Evolutionary conservation across 106 monocot genomes (phyloP), one percentile per base, ranked within the genome.

Genomic region (Dendrobium nobile): DNA sequence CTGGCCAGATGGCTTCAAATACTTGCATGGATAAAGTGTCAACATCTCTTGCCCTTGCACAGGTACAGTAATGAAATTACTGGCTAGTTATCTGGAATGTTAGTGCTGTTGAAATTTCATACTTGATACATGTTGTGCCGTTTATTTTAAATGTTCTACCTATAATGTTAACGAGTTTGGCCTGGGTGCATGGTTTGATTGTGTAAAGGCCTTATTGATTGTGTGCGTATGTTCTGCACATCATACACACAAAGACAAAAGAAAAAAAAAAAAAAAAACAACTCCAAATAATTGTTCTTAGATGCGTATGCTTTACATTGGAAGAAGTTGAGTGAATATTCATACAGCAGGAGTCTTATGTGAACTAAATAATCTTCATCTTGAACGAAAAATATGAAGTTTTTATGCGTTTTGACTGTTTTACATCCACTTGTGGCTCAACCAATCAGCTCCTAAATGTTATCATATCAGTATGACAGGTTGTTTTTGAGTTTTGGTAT

Each of bases 11-110:
- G 27, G 90, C 96, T 85, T 96, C 96, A 17, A 92, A 85, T 87
- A 90, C 77, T 45, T 96, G 96, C 80, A 93, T 93, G 82, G 93
- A 96, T 80, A 96, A 96, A 90, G 88, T 96, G 77, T 80, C 80
- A 47, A 96, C 93, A 65, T 93, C 96, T 40, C 80, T 90, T 72
- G 84, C 87, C 41, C 90, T 96, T 70, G 67, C 75, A 64, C 84
- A 96, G 84, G 96, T 96, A 96, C 55, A 82, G 64, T 73, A 47
- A n/a, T 68, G 33, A 42, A 42, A 11, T 18, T 74, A 33, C 17
- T 72, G 16, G 24, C 37, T 33, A 74, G 13, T 13, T 70, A 33
- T 70, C 11, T 70, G 8, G 67, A 20, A 61, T 61, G n/a, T 22
- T n/a, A 5, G 51, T 61, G 5, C 56, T 56, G 56, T 56, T 11